Evolutionary conservation across 1,284 basidiomycete species (phyloP).

Genomic region (Ganoderma lucidum): DNA sequence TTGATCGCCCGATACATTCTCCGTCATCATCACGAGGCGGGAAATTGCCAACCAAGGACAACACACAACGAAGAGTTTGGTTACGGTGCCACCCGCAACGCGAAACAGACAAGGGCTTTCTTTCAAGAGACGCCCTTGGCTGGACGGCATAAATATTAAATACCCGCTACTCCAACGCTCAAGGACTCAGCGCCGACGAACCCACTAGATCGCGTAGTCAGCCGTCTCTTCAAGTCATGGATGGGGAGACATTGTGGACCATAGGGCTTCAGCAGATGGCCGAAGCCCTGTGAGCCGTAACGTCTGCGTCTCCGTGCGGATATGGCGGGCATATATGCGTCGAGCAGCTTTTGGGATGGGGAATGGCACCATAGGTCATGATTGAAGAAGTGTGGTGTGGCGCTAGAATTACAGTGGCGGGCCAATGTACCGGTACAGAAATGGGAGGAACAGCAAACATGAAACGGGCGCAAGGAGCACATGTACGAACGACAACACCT

Average conservation of each 20-base stretch:
- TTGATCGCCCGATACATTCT: not conserved
- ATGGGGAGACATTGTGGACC: constrained; percentile 3
- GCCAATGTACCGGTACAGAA: not conserved
- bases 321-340: not conserved
- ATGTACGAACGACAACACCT: constrained; percentile 3
- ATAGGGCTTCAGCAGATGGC: constrained; percentile 10
- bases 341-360: not conserved
- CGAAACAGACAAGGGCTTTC: not conserved
- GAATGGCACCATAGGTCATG: not conserved
- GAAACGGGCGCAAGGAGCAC: not conserved
- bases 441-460: not conserved
- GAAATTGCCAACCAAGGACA: not conserved
- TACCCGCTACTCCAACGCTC: not conserved
- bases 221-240: not conserved
- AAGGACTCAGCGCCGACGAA: not conserved
- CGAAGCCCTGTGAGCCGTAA: constrained; percentile 8
- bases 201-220: not conserved
- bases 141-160: not conserved
- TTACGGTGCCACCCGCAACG: not conserved
- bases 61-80: not conserved
- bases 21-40: not conserved
- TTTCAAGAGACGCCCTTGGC: not conserved
- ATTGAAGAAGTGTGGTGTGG: not conserved
- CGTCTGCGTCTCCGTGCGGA: not conserved
- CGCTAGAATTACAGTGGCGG: constrained; percentile 2